Evolutionary conservation across 139 green algal species (phyloP), one percentile per base, ranked within the genome.

Genomic region (Astrephomene gubernaculifera): DNA sequence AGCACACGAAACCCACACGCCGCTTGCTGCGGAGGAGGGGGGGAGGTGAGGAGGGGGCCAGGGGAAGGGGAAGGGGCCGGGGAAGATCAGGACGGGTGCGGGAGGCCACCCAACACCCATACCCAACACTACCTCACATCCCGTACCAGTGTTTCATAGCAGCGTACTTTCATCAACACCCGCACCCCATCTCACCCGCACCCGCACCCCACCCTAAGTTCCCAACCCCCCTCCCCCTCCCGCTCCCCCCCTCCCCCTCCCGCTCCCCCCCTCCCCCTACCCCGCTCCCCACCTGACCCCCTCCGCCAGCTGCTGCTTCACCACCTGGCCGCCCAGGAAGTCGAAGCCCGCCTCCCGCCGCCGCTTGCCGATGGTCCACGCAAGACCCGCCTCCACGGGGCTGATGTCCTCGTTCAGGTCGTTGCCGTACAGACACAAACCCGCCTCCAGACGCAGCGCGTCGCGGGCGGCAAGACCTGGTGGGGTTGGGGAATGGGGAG

Each of bases 341-440:
- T 96, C 93, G 68, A 94, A 99, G n/a, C n/a, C n/a, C 41, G 88
- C 90, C 53, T 97, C 95, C 21, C 97, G 91, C 24, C 98, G 91
- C 22, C 90, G 85, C 94, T 99, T 99, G 64, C 89, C 95, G 78
- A 99, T 94, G 25, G 96, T 99, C 98, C 98, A 99, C 12, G 94
- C 96, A n/a, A 99, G 94, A 24, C 96, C 96, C 4, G 97, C 98
- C 93, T 99, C 97, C 14, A 99, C 90, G 38, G 98, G 98, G 1
- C 95, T 97, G 72, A 97, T 97, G 44, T 94, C 88, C 89, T 99
- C 95, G 39, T 96, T 95, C 43, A 99, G 86, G 92, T 99, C 98
- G 87, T 99, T 99, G 67, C 97, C 97, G 87, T 99, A 99, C 31
- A 99, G 91, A 90, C 97, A 99, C 31, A 99, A 93, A 17, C 98